Base-by-base conservation (phyloP, 345 rosid genomes). In the Salix dunnii region DNA sequence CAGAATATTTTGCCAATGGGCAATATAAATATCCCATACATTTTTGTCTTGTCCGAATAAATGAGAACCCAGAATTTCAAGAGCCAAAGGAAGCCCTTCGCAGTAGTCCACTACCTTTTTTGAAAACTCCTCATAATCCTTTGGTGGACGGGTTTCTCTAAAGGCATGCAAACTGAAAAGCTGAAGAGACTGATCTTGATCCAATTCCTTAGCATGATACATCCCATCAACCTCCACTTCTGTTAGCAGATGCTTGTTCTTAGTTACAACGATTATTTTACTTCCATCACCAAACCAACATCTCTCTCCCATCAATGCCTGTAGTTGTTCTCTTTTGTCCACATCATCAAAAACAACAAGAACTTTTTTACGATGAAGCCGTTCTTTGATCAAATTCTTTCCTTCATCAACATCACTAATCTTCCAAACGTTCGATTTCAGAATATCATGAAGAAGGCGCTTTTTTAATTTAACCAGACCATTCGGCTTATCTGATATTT, bases 281-380 rank as follows among this genome's bases (percentile, higher is more conserved):
- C 75, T 71, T 51, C 74, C 65, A 7, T 12, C 17, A 3, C 65
- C 65, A 53, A 71, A 71, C 74, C 65, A 71, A 7, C 25, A 38
- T 36, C 36, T 21, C n/a, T 36, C 53, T 6, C 51, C 35, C 28
- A 36, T 35, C 13, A 73, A 60, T 13, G 67, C 75, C 30, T 36
- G 13, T 3, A 73, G 2, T 38, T 73, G 75, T 35, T 73, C 31
- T 14, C 25, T 14, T 20, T 73, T 49, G 40, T 73, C 53, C 28
- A 61, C 17, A 61, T 73, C 67, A 27, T 73, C 75, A 73, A 60
- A 33, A 23, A 60, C 51, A 73, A 73, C 27, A 60, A 73, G 67
- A 38, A 73, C 33, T 23, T 67, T 73, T n/a, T 38, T 60, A 11
- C 17, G n/a, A 21, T 23, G 8, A 21, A 73, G 42, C 9, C 75